Percentiles rank a stretch among this genome's conserved stretches.
Evolutionary conservation across 2,329 filamentous ascomycete species (phyloP).

Genomic region (Escovopsis weberi): DNA sequence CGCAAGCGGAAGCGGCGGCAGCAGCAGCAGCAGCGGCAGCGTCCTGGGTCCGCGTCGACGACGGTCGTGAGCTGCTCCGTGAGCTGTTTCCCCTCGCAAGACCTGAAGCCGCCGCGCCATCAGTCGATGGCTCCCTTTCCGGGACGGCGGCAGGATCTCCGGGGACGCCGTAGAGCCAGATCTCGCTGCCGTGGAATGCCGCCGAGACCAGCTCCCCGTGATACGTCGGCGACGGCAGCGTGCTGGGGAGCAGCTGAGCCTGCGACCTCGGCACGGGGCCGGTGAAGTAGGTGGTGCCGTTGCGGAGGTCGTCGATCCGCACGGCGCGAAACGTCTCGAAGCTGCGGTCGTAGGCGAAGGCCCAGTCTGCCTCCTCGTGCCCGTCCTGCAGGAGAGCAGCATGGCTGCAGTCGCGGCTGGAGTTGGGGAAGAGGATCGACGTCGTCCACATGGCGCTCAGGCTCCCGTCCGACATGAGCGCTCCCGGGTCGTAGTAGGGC

Average conservation of each 20-base stretch:
- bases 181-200: slow-evolving; percentile 55
- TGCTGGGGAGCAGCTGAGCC: slow-evolving; percentile 50
- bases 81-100: slow-evolving; percentile 18
- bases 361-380: slow-evolving; percentile 55
- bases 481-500: slow-evolving; percentile 63
- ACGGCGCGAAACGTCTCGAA: slow-evolving; percentile 69
- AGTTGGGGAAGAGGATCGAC: slow-evolving; percentile 71
- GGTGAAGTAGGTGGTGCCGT: slow-evolving; percentile 67
- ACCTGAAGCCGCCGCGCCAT: slow-evolving; percentile 7
- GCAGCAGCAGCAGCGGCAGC: slow-evolving; percentile 13
- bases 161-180: slow-evolving; percentile 71
- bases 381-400: slow-evolving; percentile 53
- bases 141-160: slow-evolving; percentile 52
- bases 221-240: slow-evolving; percentile 53
- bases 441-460: slow-evolving; percentile 72
- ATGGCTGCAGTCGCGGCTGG: slow-evolving; percentile 65
- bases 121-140: slow-evolving; percentile 20
- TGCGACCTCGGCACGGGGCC: slow-evolving; percentile 47
- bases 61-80: slow-evolving; percentile 15
- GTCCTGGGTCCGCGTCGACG: slow-evolving; percentile 17
- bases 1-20: slow-evolving; percentile 1
- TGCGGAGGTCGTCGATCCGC: slow-evolving; percentile 57
- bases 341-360: slow-evolving; percentile 62
- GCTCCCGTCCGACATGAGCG: slow-evolving; percentile 48
- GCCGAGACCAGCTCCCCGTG: slow-evolving; percentile 58